phyloP scores from a whole-genome alignment of 2,329 filamentous ascomycete species.

The Cordyceps cicadae region DNA sequence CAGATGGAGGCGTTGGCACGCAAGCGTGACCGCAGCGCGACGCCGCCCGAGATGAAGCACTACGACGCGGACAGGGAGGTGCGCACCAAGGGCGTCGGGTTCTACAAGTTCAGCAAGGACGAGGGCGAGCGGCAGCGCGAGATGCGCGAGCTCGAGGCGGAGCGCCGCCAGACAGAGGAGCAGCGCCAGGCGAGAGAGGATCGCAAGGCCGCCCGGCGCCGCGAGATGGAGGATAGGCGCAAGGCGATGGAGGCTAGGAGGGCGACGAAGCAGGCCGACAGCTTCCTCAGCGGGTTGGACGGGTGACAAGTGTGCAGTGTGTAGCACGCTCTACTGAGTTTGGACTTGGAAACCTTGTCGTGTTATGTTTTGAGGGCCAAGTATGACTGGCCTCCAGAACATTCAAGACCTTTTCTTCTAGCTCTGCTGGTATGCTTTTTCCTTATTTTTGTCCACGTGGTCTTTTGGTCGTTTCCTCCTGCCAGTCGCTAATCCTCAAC shows the following conservation, averaged over 20 bases:
- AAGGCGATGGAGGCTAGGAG: conserved; percentile 52
- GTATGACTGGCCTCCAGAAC: too few relatives aligned
- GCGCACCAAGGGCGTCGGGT: conserved; percentile 79
- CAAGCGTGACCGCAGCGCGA: conserved; percentile 70
- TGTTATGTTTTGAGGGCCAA: not conserved
- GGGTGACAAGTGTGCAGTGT: not conserved
- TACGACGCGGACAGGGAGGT: conserved; percentile 83
- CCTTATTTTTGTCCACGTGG: too few relatives aligned
- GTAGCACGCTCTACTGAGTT: not conserved
- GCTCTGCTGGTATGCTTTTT: too few relatives aligned
- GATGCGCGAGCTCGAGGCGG: conserved; percentile 65
- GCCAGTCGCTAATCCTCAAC: too few relatives aligned
- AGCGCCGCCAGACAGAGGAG: conserved; percentile 60
- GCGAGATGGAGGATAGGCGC: conserved; percentile 56
- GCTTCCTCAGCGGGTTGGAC: conserved; percentile 56
- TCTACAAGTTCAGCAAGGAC: conserved; percentile 81
- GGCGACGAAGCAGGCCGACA: conserved; percentile 61
- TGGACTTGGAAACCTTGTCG: not conserved
- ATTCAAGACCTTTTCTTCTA: too few relatives aligned
- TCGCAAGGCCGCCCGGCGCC: conserved; percentile 49
- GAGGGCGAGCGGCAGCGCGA: conserved; percentile 56
- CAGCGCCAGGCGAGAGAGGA: conserved; percentile 48
- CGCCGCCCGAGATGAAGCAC: conserved; percentile 71
- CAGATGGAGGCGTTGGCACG: conserved; percentile 72
- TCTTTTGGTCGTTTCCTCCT: too few relatives aligned